A percentile compares a stretch with the other conserved stretches of the same genome.
Conservation (phyloP, 106 monocot species). For the Allium fistulosum region DNA sequence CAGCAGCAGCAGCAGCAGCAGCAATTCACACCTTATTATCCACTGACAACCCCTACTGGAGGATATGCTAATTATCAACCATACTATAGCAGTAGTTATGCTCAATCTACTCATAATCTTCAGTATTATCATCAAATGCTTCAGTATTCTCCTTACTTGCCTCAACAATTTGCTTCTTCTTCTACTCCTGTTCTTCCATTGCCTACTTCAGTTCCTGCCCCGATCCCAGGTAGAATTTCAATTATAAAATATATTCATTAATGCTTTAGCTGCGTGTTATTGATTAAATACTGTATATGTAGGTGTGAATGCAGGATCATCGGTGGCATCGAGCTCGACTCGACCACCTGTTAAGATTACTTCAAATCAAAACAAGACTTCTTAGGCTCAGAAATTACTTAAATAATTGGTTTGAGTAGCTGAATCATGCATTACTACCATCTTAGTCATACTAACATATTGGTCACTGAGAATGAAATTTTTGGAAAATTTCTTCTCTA, state of each 20-base stretch:
- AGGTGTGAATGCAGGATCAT: conserved; percentile 1
- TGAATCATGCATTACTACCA: conserved; percentile 4
- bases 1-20: conserved; percentile 24
- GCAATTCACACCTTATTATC: conserved; percentile 44
- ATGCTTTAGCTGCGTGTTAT: neutral
- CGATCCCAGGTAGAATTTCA: conserved; percentile 1
- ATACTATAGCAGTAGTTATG: conserved; percentile 36
- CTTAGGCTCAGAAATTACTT: neutral
- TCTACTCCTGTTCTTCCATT: neutral
- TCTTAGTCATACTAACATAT: neutral
- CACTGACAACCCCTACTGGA: conserved; percentile 11
- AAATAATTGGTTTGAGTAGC: neutral
- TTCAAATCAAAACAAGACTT: neutral
- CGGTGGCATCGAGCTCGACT: neutral
- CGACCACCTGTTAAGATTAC: neutral
- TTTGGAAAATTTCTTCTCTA: neutral
- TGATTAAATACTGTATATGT: neutral
- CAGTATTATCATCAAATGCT: conserved; percentile 40
- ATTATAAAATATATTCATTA: neutral
- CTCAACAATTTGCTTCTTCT: conserved; percentile 23
- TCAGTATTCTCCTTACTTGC: conserved; percentile 31
- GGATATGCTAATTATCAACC: conserved; percentile 21
- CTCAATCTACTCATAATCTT: conserved; percentile 27
- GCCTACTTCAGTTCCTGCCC: neutral
- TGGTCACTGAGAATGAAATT: neutral